These are phyloP conservation scores for Leptodontidium sp. DNA, from an alignment of 2,329 filamentous ascomycete species.

Conservation along the genomic window DNA sequence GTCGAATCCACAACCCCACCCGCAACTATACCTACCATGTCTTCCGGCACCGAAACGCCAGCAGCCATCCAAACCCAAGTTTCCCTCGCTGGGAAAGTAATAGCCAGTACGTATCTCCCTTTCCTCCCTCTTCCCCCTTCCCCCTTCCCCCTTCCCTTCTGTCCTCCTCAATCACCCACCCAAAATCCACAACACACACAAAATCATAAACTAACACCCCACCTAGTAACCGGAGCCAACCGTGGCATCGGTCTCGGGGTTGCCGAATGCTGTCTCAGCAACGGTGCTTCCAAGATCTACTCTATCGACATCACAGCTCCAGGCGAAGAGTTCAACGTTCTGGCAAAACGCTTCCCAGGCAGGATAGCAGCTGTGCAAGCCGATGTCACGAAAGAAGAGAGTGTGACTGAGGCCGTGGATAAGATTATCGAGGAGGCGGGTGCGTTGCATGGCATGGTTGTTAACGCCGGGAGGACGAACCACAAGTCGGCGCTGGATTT, in stretches of 20 bases:
- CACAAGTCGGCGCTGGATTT: constrained; percentile 61
- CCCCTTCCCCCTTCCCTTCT: too few relatives aligned
- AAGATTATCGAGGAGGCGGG: constrained; percentile 54
- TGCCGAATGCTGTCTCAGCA: constrained; percentile 56
- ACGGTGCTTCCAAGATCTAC: constrained; percentile 54
- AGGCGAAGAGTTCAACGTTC: constrained; percentile 52
- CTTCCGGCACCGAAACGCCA: constrained; percentile 7
- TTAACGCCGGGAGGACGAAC: constrained; percentile 59
- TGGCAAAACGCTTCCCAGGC: constrained; percentile 51
- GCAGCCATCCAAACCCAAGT: constrained; percentile 39
- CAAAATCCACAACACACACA: too few relatives aligned
- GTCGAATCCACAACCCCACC: constrained; percentile 14
- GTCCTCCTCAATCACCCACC: too few relatives aligned
- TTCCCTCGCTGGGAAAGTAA: constrained; percentile 45
- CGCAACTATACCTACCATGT: neutral
- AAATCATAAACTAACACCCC: neutral
- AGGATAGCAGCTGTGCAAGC: constrained; percentile 53
- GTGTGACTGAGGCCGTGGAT: constrained; percentile 54
- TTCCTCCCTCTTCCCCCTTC: neutral
- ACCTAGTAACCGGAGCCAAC: constrained; percentile 49
- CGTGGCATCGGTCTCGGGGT: constrained; percentile 55
- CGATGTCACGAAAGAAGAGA: constrained; percentile 57
- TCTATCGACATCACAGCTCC: constrained; percentile 55
- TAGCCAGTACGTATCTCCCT: constrained; percentile 44
- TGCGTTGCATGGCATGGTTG: constrained; percentile 58